Percentiles rank a stretch among this genome's conserved stretches.
Evolutionary conservation across 164 flowering plant species (phyloP).

Genomic region (Protea cynaroides): DNA sequence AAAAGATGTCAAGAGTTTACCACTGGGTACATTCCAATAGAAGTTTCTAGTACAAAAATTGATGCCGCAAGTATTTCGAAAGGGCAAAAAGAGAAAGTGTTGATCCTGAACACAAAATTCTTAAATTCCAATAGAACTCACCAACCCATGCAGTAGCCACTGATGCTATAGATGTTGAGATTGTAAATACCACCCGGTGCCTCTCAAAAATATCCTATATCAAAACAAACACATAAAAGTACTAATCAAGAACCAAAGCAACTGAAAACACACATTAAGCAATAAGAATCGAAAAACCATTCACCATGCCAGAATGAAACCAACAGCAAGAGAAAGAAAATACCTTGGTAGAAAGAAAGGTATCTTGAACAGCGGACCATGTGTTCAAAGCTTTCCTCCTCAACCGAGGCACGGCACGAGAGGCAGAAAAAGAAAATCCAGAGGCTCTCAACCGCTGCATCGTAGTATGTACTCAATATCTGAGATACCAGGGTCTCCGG

Average conservation of each 20-base stretch:
- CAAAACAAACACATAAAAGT: conserved; percentile 1
- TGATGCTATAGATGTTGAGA: conserved; percentile 79
- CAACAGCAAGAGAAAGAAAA: not conserved
- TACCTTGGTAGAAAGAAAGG: conserved; percentile 77
- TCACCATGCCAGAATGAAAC: not conserved
- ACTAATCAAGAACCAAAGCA: conserved; percentile 1
- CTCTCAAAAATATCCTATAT: conserved; percentile 78
- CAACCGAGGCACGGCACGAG: conserved; percentile 34
- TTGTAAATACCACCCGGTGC: conserved; percentile 80
- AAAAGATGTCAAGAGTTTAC: too few species aligned
- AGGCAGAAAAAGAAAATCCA: conserved; percentile 25
- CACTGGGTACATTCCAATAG: too few species aligned
- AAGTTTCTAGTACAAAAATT: too few species aligned
- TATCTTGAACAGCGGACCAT: conserved; percentile 67
- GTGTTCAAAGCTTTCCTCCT: conserved; percentile 61
- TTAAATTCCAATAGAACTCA: conserved; percentile 22
- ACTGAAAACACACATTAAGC: not conserved
- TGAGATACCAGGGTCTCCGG: not conserved
- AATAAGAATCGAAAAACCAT: conserved; percentile 8
- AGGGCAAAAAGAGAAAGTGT: not conserved
- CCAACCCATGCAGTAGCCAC: conserved; percentile 63
- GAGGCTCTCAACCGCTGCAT: conserved; percentile 49
- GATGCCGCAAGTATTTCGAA: not conserved
- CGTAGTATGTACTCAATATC: not conserved
- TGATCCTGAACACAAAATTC: not conserved